Base-by-base conservation (phyloP, 2,329 filamentous ascomycete genomes). In the Polytolypa hystricis region DNA sequence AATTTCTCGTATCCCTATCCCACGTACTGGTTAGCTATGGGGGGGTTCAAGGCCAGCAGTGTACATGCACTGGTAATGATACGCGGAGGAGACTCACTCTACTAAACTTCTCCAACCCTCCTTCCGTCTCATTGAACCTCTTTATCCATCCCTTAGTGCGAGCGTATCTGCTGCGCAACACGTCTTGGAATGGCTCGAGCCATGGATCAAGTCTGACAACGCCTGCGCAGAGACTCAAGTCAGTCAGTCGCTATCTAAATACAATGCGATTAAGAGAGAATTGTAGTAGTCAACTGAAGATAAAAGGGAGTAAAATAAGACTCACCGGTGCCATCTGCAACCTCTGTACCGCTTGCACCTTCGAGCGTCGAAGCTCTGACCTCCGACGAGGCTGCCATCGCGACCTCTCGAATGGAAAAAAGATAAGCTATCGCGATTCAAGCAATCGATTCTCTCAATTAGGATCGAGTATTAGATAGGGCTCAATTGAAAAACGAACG, bases 91-190 rank as follows among this genome's bases (percentile, higher is more conserved):
- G 25, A 48, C 69, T 42, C 58, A 84, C 85, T 63, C 73, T 82
- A 51, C 83, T 89, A 65, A 96, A 98, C 58, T 89, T 85, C 42
- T 93, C 84, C 29, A 98, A 57, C 11, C 91, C 85, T 33, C 91
- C 91, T 60, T 98, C 91, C 1, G 73, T 76, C 23, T 84, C 72
- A 44, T 93, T 68, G 54, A 98, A 84, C 18, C 66, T 79, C 56
- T 82, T 77, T 53, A 95, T 83, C 91, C 89, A 96, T 40, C 82
- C 68, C 50, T 93, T 79, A 8, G 87, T 77, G 55, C 83, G 84
- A 40, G 73, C 64, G 61, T 80, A 95, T 54, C 91, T 77, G 42
- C 76, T 73, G 58, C 76, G 79, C 45, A 98, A 69, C 20, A 79
- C 67, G 38, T 81, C 84, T 51, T 77, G 74, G 69, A 93, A 95